Evolutionary conservation across 148 eudicot species (phyloP), one percentile per base, ranked within the genome.

Genomic region (Rhododendron mucronatum): DNA sequence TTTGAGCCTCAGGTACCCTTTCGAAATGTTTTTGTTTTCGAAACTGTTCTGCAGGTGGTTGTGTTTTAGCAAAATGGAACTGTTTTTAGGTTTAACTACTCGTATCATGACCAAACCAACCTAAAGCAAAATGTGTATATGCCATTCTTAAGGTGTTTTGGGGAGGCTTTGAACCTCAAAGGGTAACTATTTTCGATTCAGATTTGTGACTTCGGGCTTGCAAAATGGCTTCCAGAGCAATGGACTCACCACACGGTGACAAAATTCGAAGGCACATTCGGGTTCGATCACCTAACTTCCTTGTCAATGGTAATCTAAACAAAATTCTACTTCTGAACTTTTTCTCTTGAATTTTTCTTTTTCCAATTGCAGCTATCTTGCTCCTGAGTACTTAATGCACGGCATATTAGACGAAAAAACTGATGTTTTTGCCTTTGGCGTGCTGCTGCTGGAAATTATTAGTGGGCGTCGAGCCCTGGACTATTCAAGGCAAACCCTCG

Each of bases 201-300:
- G 98, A 96, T 96, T 76, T 94, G 98, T 83, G 99, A 96, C 91
- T 96, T 95, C 41, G 99, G 99, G 77, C 94, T 95, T 53, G 99
- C 98, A 26, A 96, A 96, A 88, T 96, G 98, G 99, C 90, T 96
- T 21, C 99, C 98, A 0, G 96, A 95, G 82, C 93, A 93, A 81
- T 96, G 99, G 99, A 95, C 96, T 82, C 98, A 96, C 82, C 98
- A 94, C 47, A 93, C 94, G 2, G 92, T 96, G 57, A 86, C 96
- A 33, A 94, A 93, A 85, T 94, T 92, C 28, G 98, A 96, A 90
- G 99, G 99, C 89, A 96, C 99, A 7, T 94, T 95, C 63, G 99
- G 99, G 99, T 96, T 86, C 48, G 92, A 87, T 48, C 12, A 73
- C 69, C 44, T 74, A 14, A 11, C 13, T 59, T 20, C 26, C 26